These are phyloP conservation scores for Arthrobotrys musiformis DNA, from an alignment of 2,329 filamentous ascomycete genomes.

Conservation along the genomic window DNA sequence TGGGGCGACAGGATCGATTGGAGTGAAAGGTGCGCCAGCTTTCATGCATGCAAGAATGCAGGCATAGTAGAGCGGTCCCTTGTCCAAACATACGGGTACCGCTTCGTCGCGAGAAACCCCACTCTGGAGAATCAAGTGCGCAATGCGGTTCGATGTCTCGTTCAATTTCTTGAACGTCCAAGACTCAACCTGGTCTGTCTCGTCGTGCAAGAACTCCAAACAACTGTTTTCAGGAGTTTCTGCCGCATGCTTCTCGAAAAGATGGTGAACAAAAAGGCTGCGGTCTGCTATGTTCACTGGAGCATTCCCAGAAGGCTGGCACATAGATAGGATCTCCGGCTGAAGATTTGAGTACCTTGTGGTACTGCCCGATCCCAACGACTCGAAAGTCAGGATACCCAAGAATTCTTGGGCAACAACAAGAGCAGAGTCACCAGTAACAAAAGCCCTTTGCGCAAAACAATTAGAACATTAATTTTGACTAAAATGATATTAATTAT, in stretches of 20 bases:
- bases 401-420: conserved; percentile 34
- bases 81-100: conserved; percentile 59
- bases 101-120: conserved; percentile 58
- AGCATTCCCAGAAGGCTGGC: conserved; percentile 37
- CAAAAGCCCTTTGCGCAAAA: conserved; percentile 17
- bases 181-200: conserved; percentile 58
- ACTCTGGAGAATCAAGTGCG: conserved; percentile 57
- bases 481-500: background rate
- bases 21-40: conserved; percentile 59
- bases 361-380: background rate
- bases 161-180: conserved; percentile 60
- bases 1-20: conserved; percentile 59
- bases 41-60: conserved; percentile 59
- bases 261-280: conserved; percentile 60
- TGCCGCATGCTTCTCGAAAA: conserved; percentile 62
- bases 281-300: conserved; percentile 32
- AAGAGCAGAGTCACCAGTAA: conserved; percentile 37
- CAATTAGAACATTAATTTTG: background rate
- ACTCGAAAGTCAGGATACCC: conserved; percentile 25
- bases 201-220: conserved; percentile 62
- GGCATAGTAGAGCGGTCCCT: conserved; percentile 59
- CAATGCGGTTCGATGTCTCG: conserved; percentile 57
- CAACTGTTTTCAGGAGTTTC: conserved; percentile 60
- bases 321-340: conserved; percentile 43
- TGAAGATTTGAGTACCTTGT: conserved; percentile 24